A percentile compares a stretch with the other conserved stretches of the same genome.
phyloP scores from a whole-genome alignment of 2,329 filamentous ascomycete genomes.

The Lecanicillium sp. region DNA sequence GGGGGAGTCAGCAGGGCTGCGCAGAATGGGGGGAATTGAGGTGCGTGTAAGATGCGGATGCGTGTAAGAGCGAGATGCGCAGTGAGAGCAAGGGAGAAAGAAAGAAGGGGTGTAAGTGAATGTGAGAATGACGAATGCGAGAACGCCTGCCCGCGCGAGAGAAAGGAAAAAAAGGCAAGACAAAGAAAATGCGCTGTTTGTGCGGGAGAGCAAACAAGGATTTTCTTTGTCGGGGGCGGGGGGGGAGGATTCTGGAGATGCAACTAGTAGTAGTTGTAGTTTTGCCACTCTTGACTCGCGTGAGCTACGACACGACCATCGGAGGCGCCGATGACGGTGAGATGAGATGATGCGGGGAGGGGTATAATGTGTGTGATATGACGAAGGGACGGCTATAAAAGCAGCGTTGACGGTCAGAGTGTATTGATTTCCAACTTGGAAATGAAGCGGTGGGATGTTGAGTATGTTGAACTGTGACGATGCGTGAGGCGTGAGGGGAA shows the following conservation, averaged over 20 bases:
- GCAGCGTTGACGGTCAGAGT: too few relatives aligned
- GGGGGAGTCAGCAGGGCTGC: conserved; percentile 6
- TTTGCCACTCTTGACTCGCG: conserved; percentile 14
- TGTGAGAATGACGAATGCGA: too few relatives aligned
- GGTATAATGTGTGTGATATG: too few relatives aligned
- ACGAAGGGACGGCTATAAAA: too few relatives aligned
- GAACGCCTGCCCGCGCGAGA: too few relatives aligned
- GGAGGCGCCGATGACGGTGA: conserved; percentile 9
- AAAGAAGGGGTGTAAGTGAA: neutral
- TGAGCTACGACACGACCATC: conserved; percentile 10
- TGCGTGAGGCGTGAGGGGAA: neutral
- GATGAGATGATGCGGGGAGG: conserved; percentile 1
- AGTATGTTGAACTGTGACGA: too few relatives aligned
- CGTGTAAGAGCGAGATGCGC: neutral
- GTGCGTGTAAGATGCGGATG: neutral
- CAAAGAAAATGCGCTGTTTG: too few relatives aligned
- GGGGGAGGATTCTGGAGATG: neutral
- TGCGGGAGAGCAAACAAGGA: neutral
- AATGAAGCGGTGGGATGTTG: too few relatives aligned
- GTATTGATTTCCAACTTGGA: too few relatives aligned
- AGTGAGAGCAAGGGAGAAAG: too few relatives aligned
- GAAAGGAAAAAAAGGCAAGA: too few relatives aligned
- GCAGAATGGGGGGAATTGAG: neutral
- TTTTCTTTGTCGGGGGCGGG: neutral
- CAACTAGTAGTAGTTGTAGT: too few relatives aligned